Evolutionary conservation across 2,329 filamentous ascomycete genomes (phyloP).

Genomic region (Falciphora oryzae): DNA sequence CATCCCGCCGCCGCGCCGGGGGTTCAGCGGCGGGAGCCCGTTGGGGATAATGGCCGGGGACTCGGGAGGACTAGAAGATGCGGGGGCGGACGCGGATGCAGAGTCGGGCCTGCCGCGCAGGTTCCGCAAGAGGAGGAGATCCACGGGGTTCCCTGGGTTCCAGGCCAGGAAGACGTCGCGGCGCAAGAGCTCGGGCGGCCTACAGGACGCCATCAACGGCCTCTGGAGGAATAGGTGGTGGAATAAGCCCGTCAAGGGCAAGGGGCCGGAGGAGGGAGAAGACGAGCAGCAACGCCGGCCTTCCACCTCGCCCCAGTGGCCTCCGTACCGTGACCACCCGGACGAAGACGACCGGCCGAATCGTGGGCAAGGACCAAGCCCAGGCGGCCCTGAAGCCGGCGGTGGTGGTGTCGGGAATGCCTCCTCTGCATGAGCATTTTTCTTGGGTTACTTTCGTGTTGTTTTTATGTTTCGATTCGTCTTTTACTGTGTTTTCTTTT

Average conservation of each 20-base stretch:
- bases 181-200: slow-evolving; percentile 29
- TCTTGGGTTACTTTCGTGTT: too few species aligned
- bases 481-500: too few species aligned
- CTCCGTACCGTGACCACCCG: slow-evolving; percentile 15
- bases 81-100: background rate
- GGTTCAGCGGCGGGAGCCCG: slow-evolving; percentile 23
- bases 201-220: slow-evolving; percentile 46
- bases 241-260: slow-evolving; percentile 19
- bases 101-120: slow-evolving; percentile 2
- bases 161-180: slow-evolving; percentile 41
- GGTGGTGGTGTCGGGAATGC: too few species aligned
- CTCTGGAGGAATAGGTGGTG: slow-evolving; percentile 55
- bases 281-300: background rate
- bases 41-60: slow-evolving; percentile 8
- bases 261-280: slow-evolving; percentile 5
- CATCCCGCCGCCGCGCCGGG: slow-evolving; percentile 25
- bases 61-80: background rate
- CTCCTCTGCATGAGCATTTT: too few species aligned
- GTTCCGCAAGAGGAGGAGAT: slow-evolving; percentile 44
- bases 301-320: background rate
- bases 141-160: slow-evolving; percentile 57
- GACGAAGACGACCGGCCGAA: slow-evolving; percentile 7
- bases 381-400: too few species aligned
- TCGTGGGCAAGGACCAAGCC: too few species aligned
- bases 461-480: too few species aligned